These are phyloP conservation scores for Boletus rubropictus DNA, from an alignment of 768 basidiomycete species.

Conservation along the genomic window DNA sequence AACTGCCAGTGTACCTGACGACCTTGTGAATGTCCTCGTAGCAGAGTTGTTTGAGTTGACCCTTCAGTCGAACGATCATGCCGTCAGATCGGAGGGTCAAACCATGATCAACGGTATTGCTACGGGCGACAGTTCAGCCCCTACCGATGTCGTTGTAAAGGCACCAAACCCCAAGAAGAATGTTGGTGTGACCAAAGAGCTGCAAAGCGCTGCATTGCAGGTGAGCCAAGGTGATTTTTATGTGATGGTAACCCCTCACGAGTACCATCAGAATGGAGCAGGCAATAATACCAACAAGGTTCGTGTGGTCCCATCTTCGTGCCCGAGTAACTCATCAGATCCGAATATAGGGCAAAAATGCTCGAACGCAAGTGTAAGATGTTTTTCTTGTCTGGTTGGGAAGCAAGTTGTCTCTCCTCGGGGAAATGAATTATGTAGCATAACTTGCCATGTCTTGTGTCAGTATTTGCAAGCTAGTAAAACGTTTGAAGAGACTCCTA, in stretches of 20 bases:
- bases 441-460: not conserved
- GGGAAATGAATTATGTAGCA: not conserved
- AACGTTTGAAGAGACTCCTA: not conserved
- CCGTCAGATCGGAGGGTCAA: conserved; percentile 9
- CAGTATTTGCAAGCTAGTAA: not conserved
- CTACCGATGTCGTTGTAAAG: not conserved
- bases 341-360: not conserved
- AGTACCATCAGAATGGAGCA: conserved; percentile 1
- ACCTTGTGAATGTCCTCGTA: conserved; percentile 26
- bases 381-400: not conserved
- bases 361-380: not conserved
- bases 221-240: conserved; percentile 4
- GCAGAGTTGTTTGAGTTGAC: conserved; percentile 30
- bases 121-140: not conserved
- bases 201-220: not conserved
- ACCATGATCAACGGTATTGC: not conserved
- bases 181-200: accelerated
- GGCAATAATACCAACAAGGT: not conserved
- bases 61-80: not conserved
- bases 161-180: not conserved
- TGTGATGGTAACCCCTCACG: not conserved
- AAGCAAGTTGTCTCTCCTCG: not conserved
- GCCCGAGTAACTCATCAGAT: not conserved
- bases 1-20: conserved; percentile 22
- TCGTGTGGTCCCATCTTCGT: not conserved